A percentile compares a stretch with the other conserved stretches of the same genome.
Evolutionary conservation across 441 rosid genomes (phyloP).

Genomic region (Syzygium syzygioides): DNA sequence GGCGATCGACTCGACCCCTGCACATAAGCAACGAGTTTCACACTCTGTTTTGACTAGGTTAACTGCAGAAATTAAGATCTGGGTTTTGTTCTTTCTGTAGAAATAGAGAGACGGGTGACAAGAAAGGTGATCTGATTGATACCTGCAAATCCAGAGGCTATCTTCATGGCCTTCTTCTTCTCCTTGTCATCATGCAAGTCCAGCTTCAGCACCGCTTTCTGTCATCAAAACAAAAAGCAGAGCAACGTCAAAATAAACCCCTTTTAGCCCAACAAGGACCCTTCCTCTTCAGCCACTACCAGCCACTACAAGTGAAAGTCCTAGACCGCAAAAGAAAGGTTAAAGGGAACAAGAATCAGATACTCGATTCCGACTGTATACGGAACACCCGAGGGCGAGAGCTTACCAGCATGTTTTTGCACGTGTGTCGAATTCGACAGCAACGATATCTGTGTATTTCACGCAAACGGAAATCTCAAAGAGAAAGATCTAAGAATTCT

Average conservation of each 20-base stretch:
- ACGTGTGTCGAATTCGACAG: background rate
- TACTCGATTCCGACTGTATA: background rate
- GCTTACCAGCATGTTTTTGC: background rate
- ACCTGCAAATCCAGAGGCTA: background rate
- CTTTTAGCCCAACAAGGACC: background rate
- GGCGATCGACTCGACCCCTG: conserved; percentile 52
- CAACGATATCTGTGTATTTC: background rate
- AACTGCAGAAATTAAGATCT: background rate
- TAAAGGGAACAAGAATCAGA: background rate
- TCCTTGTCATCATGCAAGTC: background rate
- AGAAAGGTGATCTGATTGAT: background rate
- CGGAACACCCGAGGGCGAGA: background rate
- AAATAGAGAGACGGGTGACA: background rate
- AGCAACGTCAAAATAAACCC: background rate
- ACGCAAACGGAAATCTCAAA: background rate
- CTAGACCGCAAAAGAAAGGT: background rate
- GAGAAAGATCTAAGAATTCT: background rate
- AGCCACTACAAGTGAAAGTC: background rate
- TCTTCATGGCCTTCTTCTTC: background rate
- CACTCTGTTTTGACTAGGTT: background rate
- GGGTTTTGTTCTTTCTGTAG: background rate
- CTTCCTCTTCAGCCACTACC: background rate
- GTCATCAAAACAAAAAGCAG: background rate
- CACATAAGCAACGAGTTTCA: background rate
- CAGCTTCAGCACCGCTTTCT: background rate